phyloP scores from a whole-genome alignment of 2,329 filamentous ascomycete species.

The Colletotrichum tropicale region DNA sequence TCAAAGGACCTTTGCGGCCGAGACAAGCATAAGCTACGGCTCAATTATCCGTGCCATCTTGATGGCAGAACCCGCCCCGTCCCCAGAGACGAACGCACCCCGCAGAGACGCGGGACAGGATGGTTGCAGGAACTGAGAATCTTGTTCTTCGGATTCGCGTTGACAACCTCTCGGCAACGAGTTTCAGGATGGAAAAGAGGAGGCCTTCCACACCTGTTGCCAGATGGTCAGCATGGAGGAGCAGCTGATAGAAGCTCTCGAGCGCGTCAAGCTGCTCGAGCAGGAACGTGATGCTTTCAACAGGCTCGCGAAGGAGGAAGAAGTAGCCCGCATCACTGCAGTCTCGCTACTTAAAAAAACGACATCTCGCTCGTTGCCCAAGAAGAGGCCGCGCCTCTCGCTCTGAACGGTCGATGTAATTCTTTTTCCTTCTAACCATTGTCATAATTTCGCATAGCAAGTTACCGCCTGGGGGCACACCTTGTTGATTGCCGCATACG shows the following conservation, averaged over 20 bases:
- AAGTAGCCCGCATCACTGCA: neutral
- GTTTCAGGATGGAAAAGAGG: slow-evolving; percentile 29
- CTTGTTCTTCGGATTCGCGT: neutral
- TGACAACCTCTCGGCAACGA: neutral
- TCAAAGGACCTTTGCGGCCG: neutral
- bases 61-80: neutral
- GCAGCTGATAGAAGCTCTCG: slow-evolving; percentile 67
- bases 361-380: neutral
- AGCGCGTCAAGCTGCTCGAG: slow-evolving; percentile 68
- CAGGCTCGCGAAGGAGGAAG: too few species aligned
- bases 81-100: neutral
- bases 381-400: too few species aligned
- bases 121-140: neutral
- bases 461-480: too few species aligned
- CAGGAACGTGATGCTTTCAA: slow-evolving; percentile 69
- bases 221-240: slow-evolving; percentile 68
- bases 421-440: too few species aligned
- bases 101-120: neutral
- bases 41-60: neutral
- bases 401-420: too few species aligned
- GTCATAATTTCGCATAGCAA: too few species aligned
- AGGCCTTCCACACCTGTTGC: slow-evolving; percentile 71
- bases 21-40: neutral
- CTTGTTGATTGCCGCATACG: slow-evolving; percentile 21
- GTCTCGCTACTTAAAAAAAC: neutral